Evolutionary conservation across 257 asterid species (phyloP), one percentile per base, ranked within the genome.

Genomic region (Capsicum baccatum): DNA sequence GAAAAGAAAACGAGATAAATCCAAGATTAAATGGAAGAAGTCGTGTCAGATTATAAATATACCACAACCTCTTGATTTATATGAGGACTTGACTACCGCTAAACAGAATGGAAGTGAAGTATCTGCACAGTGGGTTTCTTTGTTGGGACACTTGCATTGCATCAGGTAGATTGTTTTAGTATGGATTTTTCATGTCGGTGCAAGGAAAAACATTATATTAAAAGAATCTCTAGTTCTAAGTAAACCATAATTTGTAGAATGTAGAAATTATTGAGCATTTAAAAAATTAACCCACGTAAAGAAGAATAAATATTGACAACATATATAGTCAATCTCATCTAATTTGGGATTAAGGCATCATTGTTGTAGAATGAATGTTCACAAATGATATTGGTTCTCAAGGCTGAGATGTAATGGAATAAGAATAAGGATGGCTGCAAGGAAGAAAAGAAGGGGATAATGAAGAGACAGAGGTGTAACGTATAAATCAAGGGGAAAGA

Each of bases 321-420:
- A 71, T 70, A 70, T 10, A 71, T 5, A 50, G 62, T 13, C 11
- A 52, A 50, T 74, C 57, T 50, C 44, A 6, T 48, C 13, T 21
- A 48, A 26, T 21, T 74, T 6, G 8, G 62, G 80, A 50, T 50
- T 13, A 73, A 73, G 16, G 37, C 79, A 69, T 69, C 42, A 5
- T 17, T n/a, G 79, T 71, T 17, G 79, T 71, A 71, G 79, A 71
- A 71, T 47, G 79, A 71, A 47, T 71, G 57, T 57, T n/a, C 47
- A 57, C 10, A 71, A 9, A 71, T 47, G 6, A 71, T 47, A 71
- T 47, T 71, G 79, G 10, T 4, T 37, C 6, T 6, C 12, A 71
- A 10, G 57, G 79, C 58, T 44, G 58, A 47, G 17, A 44, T 70
- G 44, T 17, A 9, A 2, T 47, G 44, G n/a, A 73, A 48, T 3